Conservation (phyloP, 805 yeast species). For the Metschnikowia arizonensis region DNA sequence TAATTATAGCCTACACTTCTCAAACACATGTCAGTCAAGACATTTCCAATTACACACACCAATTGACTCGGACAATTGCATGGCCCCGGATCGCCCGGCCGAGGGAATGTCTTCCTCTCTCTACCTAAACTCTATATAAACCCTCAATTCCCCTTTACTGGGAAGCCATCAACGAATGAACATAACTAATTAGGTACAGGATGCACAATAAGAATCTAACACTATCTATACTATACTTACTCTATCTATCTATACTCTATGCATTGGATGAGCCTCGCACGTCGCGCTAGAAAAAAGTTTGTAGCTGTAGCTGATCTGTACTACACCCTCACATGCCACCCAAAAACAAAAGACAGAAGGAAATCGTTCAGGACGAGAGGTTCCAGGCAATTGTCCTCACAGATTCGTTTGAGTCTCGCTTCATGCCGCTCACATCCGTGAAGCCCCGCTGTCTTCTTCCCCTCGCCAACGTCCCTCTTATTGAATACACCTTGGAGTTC, state of each 20-base stretch:
- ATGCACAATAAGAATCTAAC: no score
- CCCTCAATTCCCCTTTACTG: no score
- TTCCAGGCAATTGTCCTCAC: slow-evolving; percentile 93
- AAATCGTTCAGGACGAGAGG: slow-evolving; percentile 62
- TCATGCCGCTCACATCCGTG: slow-evolving; percentile 84
- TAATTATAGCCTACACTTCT: no score
- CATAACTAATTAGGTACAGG: no score
- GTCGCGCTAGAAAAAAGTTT: slow-evolving; percentile 3
- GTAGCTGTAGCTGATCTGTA: neutral
- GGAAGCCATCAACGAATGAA: no score
- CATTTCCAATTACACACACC: no score
- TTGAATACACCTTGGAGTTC: slow-evolving; percentile 93
- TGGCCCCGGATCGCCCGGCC: no score
- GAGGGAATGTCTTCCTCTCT: no score
- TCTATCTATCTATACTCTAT: neutral
- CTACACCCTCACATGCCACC: slow-evolving; percentile 36
- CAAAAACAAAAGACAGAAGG: slow-evolving; percentile 50
- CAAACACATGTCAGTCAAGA: no score
- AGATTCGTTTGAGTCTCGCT: slow-evolving; percentile 88
- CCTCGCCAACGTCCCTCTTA: slow-evolving; percentile 85
- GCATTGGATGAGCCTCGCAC: slow-evolving; percentile 3
- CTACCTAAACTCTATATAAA: no score
- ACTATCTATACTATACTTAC: no score
- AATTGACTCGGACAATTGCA: no score
- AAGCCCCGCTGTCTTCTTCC: slow-evolving; percentile 91